Evolutionary conservation across 2,329 filamentous ascomycete species (phyloP).

Genomic region (Fusarium marasasianum): DNA sequence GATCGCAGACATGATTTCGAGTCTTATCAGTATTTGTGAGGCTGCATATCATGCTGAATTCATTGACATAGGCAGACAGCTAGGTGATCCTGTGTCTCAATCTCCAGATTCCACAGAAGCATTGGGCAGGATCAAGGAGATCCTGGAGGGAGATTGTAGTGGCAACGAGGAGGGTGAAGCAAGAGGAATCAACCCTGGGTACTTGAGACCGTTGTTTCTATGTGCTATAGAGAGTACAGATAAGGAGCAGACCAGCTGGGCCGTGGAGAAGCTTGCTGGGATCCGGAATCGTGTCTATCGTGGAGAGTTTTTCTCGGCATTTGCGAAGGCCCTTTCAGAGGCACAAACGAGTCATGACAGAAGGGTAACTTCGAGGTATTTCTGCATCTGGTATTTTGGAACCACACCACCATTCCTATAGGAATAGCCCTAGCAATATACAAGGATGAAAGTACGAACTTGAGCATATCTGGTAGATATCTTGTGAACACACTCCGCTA

Average conservation of each 20-base stretch:
- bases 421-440: background rate
- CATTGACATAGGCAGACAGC: background rate
- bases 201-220: background rate
- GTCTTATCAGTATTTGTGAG: background rate
- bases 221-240: background rate
- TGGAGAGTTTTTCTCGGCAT: background rate
- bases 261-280: background rate
- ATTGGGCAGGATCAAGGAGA: background rate
- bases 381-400: slow-evolving; percentile 4
- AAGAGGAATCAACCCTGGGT: background rate
- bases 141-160: background rate
- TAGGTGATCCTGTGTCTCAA: background rate
- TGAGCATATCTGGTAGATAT: background rate
- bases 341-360: background rate
- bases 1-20: background rate
- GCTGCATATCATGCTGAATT: background rate
- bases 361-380: background rate
- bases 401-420: background rate
- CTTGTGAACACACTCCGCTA: background rate
- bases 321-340: background rate
- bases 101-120: background rate
- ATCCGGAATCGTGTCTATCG: background rate
- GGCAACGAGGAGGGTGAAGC: accelerated
- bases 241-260: background rate
- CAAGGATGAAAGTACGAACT: background rate